A percentile compares a stretch with the other conserved stretches of the same genome.
phyloP scores from a whole-genome alignment of 2,329 filamentous ascomycete species.

The Sporothrix globosa region DNA sequence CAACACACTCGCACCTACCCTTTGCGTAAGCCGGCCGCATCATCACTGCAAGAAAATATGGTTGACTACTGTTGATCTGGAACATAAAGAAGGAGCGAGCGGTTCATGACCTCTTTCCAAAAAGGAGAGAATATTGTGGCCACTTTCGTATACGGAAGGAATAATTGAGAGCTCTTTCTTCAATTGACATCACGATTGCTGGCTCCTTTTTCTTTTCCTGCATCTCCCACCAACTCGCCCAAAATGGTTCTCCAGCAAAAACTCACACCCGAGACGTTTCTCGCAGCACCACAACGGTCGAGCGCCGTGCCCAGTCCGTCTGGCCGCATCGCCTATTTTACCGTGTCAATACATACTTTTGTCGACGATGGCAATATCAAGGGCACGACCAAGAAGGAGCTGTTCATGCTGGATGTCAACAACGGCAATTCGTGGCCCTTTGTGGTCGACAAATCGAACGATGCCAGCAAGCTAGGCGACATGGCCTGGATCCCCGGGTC shows the following conservation, averaged over 20 bases:
- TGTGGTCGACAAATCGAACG: constrained; percentile 36
- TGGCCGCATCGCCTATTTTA: constrained; percentile 46
- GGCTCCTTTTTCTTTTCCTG: not conserved
- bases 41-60: not conserved
- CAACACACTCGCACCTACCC: not conserved
- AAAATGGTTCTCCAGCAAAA: constrained; percentile 36
- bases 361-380: constrained; percentile 34
- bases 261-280: constrained; percentile 38
- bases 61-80: constrained; percentile 5
- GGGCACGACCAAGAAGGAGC: constrained; percentile 41
- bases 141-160: no score
- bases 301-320: constrained; percentile 45
- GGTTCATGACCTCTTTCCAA: not conserved
- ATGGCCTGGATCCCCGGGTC: constrained; percentile 45
- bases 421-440: constrained; percentile 39
- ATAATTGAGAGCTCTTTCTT: no score
- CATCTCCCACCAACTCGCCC: not conserved
- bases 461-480: constrained; percentile 42
- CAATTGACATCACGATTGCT: no score
- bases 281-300: constrained; percentile 37
- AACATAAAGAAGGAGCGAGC: not conserved
- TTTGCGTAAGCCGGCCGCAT: constrained; percentile 28
- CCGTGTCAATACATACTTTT: constrained; percentile 44
- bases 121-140: no score
- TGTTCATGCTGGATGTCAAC: constrained; percentile 44